These are phyloP conservation scores for Pleurotus sapidus DNA, from an alignment of 768 basidiomycete genomes.

Conservation along the genomic window DNA sequence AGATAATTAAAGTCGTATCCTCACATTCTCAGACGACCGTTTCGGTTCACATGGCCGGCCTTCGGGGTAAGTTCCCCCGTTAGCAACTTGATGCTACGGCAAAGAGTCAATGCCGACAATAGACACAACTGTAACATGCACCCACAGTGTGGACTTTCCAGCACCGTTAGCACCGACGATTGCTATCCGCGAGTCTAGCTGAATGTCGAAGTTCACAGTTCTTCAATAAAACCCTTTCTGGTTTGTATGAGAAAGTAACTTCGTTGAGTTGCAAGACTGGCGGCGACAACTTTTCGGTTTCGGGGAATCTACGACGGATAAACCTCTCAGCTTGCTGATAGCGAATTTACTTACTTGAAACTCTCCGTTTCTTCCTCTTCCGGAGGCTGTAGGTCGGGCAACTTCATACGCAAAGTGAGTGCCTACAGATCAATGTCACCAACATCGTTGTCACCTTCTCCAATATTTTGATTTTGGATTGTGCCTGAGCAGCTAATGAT, in stretches of 20 bases:
- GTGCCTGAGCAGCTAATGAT: slow-evolving; percentile 77
- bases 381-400: slow-evolving; percentile 92
- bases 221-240: slow-evolving; percentile 74
- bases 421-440: background rate
- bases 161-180: slow-evolving; percentile 95
- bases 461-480: slow-evolving; percentile 69
- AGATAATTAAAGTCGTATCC: background rate
- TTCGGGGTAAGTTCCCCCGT: slow-evolving; percentile 79
- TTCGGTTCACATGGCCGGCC: slow-evolving; percentile 80
- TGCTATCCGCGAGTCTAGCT: slow-evolving; percentile 92
- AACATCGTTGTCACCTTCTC: slow-evolving; percentile 55
- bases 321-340: background rate
- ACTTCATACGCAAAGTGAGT: slow-evolving; percentile 33
- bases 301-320: slow-evolving; percentile 66
- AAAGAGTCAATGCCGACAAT: slow-evolving; percentile 4
- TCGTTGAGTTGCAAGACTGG: slow-evolving; percentile 91
- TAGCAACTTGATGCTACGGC: slow-evolving; percentile 80
- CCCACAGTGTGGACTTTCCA: slow-evolving; percentile 93
- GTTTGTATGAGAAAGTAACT: slow-evolving; percentile 84
- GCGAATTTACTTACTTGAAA: slow-evolving; percentile 61
- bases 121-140: background rate
- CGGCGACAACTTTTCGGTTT: slow-evolving; percentile 96
- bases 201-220: slow-evolving; percentile 86
- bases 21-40: slow-evolving; percentile 88
- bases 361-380: slow-evolving; percentile 90